Percentiles rank a stretch among this genome's conserved stretches.
phyloP scores from a whole-genome alignment of 371 early-diverging fungal genomes.

The Paraphysoderma sedebokerense region DNA sequence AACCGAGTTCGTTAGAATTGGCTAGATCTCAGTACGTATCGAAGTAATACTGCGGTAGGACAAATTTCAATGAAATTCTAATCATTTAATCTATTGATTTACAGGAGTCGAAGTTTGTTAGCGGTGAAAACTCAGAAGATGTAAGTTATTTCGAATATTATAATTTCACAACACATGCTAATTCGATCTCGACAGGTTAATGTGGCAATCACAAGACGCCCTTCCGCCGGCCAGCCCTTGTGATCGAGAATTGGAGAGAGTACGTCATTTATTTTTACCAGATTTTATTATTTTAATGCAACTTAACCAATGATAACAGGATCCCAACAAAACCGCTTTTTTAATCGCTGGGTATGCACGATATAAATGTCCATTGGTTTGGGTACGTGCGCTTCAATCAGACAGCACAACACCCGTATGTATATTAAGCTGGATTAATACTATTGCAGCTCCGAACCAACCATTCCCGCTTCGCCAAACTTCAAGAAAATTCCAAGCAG shows the following conservation, averaged over 20 bases:
- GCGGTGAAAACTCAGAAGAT: slow-evolving; percentile 14
- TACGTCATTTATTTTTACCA: neutral
- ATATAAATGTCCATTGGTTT: slow-evolving; percentile 65
- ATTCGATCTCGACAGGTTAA: neutral
- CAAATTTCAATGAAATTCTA: neutral
- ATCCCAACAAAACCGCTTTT: slow-evolving; percentile 31
- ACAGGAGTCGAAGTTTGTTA: slow-evolving; percentile 16
- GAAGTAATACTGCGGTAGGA: neutral
- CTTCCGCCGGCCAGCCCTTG: slow-evolving; percentile 19
- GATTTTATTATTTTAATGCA: neutral
- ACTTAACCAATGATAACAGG: slow-evolving; percentile 1
- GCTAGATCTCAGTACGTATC: slow-evolving; percentile 8
- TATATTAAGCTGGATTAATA: too few species aligned
- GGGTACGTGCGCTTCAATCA: slow-evolving; percentile 33
- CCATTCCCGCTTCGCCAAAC: slow-evolving; percentile 27
- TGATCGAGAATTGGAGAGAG: slow-evolving; percentile 28
- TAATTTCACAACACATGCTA: neutral
- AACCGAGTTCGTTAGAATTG: neutral
- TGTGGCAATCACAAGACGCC: neutral
- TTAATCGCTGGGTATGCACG: slow-evolving; percentile 56
- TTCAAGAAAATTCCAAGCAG: slow-evolving; percentile 18
- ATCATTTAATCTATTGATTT: too few species aligned
- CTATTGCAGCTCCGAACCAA: slow-evolving; percentile 35
- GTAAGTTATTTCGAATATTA: slow-evolving; percentile 6
- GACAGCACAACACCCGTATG: too few species aligned